Evolutionary conservation across 345 rosid genomes (phyloP).

Genomic region (Eucalyptus victrix): DNA sequence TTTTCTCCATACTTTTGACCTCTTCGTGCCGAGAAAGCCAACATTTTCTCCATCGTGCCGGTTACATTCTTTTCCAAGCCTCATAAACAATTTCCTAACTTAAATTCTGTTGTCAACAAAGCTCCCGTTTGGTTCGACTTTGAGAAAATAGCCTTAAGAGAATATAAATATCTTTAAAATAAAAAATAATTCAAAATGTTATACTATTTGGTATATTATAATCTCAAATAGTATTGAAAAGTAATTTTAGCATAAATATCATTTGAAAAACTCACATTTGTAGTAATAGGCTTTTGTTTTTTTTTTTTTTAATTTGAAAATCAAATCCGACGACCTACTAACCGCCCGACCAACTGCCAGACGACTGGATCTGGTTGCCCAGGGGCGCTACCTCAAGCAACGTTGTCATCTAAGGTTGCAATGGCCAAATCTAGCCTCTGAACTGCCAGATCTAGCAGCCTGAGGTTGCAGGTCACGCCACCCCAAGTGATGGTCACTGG

Average conservation of each 20-base stretch:
- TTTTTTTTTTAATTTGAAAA: too few relatives aligned
- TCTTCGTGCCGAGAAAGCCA: not conserved
- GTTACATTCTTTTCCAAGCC: not conserved
- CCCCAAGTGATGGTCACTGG: too few relatives aligned
- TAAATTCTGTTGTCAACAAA: rapidly evolving
- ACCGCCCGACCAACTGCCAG: rapidly evolving
- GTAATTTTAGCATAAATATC: too few relatives aligned
- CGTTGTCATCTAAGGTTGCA: too few relatives aligned
- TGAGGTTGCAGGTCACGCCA: too few relatives aligned
- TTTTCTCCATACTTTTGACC: not conserved
- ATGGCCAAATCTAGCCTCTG: too few relatives aligned
- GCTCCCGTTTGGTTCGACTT: too few relatives aligned
- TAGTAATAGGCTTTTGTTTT: too few relatives aligned
- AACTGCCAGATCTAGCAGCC: rapidly evolving
- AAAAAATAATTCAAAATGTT: rapidly evolving
- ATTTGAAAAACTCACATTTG: too few relatives aligned
- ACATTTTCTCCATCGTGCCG: not conserved
- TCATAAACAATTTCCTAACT: not conserved
- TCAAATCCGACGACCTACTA: too few relatives aligned
- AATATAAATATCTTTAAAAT: rapidly evolving
- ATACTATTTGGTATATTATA: rapidly evolving
- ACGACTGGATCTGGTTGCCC: rapidly evolving
- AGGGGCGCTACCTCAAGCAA: too few relatives aligned
- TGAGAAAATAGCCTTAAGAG: rapidly evolving
- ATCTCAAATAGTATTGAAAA: too few relatives aligned